Evolutionary conservation across 495 filamentous ascomycete species (phyloP).

Genomic region (Geoglossum glabrum): DNA sequence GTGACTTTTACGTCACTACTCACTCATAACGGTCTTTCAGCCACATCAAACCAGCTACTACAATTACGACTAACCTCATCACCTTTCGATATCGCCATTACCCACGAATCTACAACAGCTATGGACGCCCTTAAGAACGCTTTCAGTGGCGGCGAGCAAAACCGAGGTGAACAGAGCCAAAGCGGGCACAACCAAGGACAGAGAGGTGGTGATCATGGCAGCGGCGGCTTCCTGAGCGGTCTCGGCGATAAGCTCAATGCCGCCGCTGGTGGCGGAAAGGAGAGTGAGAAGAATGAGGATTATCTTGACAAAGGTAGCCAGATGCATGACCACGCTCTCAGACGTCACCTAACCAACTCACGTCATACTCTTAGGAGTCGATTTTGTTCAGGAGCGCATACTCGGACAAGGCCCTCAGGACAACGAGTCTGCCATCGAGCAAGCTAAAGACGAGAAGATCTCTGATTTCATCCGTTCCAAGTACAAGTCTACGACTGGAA

Average conservation of each 20-base stretch:
- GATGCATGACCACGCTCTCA: slow-evolving; percentile 8
- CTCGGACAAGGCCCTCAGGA: slow-evolving; percentile 42
- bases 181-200: slow-evolving; percentile 1
- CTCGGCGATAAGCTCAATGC: slow-evolving; percentile 18
- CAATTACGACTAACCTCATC: too few species aligned
- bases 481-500: slow-evolving; percentile 40
- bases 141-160: slow-evolving; percentile 8
- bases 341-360: background rate
- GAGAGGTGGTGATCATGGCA: slow-evolving; percentile 3
- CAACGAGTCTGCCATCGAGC: slow-evolving; percentile 52
- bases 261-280: slow-evolving; percentile 5
- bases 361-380: slow-evolving; percentile 29
- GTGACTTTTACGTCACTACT: too few species aligned
- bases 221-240: slow-evolving; percentile 30
- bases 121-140: slow-evolving; percentile 14
- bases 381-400: slow-evolving; percentile 44
- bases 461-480: slow-evolving; percentile 38
- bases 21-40: background rate
- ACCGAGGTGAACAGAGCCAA: slow-evolving; percentile 9
- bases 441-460: slow-evolving; percentile 54
- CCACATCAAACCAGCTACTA: too few species aligned
- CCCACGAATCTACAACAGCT: background rate
- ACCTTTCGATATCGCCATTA: background rate
- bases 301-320: slow-evolving; percentile 37
- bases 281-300: slow-evolving; percentile 17